Base-by-base conservation (phyloP, 2,329 filamentous ascomycete genomes). In the Xylaria multiplex region DNA sequence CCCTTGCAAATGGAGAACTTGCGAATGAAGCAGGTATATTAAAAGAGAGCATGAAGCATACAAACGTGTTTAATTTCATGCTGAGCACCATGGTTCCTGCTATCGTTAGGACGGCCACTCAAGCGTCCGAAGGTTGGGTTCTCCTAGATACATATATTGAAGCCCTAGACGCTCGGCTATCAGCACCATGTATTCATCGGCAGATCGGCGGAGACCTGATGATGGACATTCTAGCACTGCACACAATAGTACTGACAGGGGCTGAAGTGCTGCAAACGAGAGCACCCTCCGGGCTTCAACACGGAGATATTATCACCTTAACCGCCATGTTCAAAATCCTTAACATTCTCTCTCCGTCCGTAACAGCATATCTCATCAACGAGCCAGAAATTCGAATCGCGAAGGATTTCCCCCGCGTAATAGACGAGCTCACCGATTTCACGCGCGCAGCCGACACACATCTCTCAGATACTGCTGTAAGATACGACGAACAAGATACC, bases 1-100 rank as follows among this genome's bases (percentile, higher is more conserved):
- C 85, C 0, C 73, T 88, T 2, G 80, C 81, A 49, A 84, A 84
- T 63, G 78, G 82, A 62, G 81, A 79, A 57, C 77, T 88, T n/a
- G 72, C 72, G 6, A 79, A 83, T 6, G 84, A 88, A 70, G 75
- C 79, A 32, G 70, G 64, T 5, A 81, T 87, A 57, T 70, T 88
- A 22, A 76, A 76, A 42, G 78, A 78, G 60, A 84, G 83, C n/a
- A 82, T 88, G 82, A 77, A 74, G n/a, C 79, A 84, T 46, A 53
- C 67, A 6, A 71, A 79, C 42, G 80, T 88, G 27, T 71, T 82
- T 50, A 74, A 74, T 0, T 88, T 88, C 68, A 75, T 85, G 62
- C 60, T 88, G 32, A 76, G 78, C 32, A 83, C 80, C 55, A 87
- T 88, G 84, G 69, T 89, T 2, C 86, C 86, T 0, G 82, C 85